phyloP scores from a whole-genome alignment of 108 stramenopile genomes.

The Conticribra guillardii region DNA sequence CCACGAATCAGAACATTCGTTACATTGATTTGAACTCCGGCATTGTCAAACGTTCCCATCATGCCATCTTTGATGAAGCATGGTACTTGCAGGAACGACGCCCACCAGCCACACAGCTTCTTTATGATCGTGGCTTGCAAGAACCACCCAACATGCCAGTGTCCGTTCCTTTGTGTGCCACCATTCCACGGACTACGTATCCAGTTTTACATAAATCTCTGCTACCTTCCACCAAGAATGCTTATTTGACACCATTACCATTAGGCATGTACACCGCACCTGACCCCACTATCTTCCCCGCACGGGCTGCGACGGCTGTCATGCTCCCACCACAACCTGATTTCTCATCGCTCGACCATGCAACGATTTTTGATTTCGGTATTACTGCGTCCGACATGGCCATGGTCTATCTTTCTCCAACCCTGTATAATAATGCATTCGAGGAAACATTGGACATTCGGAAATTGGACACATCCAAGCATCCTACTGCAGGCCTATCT shows the following conservation, averaged over 20 bases:
- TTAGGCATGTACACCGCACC: background rate
- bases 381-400: background rate
- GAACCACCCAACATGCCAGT: background rate
- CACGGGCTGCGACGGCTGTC: too few species aligned
- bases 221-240: background rate
- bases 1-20: too few species aligned
- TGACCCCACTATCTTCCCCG: background rate
- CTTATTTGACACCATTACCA: background rate
- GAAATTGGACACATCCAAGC: background rate
- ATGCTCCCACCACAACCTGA: too few species aligned
- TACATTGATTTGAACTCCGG: background rate
- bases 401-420: too few species aligned
- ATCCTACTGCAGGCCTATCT: background rate
- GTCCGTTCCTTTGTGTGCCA: too few species aligned
- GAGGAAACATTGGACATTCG: background rate
- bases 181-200: background rate
- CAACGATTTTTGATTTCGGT: too few species aligned
- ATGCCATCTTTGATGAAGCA: slow-evolving; percentile 1
- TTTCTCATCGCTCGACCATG: too few species aligned
- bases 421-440: too few species aligned
- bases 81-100: too few species aligned
- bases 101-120: too few species aligned
- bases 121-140: too few species aligned
- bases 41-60: background rate
- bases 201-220: background rate